These are phyloP conservation scores for Thuja plicata DNA, from an alignment of 83 land plant genomes.

Conservation along the genomic window DNA sequence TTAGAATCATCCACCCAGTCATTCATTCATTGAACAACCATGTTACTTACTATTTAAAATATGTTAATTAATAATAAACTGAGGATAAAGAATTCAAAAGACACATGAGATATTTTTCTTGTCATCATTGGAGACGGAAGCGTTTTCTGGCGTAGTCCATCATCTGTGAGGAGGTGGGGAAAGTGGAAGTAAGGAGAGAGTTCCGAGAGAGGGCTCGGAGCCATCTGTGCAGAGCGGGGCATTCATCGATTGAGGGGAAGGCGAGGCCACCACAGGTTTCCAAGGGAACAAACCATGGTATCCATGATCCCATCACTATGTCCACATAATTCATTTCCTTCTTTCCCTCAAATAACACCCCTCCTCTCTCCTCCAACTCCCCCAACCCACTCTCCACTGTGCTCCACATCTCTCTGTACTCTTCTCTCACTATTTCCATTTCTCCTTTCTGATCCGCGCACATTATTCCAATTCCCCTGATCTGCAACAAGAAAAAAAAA, in stretches of 20 bases:
- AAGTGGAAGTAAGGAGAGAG: neutral
- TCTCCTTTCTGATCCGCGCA: neutral
- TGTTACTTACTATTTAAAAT: no score
- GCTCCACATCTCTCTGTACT: neutral
- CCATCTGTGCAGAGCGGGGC: slow-evolving; percentile 12
- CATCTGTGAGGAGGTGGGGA: neutral
- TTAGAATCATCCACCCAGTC: no score
- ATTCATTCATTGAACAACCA: no score
- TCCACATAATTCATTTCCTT: neutral
- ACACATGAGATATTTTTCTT: no score
- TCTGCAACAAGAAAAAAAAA: neutral
- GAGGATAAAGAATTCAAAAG: no score
- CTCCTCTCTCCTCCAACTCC: neutral
- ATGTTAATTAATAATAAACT: no score
- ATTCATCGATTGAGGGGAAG: neutral
- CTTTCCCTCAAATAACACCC: neutral
- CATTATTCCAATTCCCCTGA: slow-evolving; percentile 2
- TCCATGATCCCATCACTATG: neutral
- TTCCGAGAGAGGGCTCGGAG: neutral
- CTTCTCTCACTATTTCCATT: neutral
- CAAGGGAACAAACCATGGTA: neutral
- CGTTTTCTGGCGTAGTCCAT: neutral
- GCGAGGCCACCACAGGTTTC: neutral
- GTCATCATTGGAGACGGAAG: neutral
- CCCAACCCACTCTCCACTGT: slow-evolving; percentile 7